Percentiles rank a stretch among this genome's conserved stretches.
phyloP scores from a whole-genome alignment of 495 filamentous ascomycete species.

The Letharia lupina region DNA sequence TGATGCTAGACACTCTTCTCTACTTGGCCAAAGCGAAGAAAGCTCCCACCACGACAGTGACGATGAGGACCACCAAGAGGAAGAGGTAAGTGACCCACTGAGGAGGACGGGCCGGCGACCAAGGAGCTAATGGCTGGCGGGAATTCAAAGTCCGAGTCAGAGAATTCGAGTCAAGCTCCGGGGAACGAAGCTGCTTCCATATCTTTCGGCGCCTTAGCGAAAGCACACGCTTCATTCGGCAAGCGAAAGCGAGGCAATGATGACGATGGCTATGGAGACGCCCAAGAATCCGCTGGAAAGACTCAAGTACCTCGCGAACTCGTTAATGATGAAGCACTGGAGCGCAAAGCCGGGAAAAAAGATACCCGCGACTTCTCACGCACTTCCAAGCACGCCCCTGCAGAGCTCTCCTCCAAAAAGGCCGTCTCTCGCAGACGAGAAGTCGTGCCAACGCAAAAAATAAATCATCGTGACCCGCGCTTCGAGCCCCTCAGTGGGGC shows the following conservation, averaged over 20 bases:
- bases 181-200: constrained; percentile 38
- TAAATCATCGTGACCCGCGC: constrained; percentile 69
- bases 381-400: constrained; percentile 78
- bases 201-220: constrained; percentile 80
- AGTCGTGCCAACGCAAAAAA: constrained; percentile 43
- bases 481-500: constrained; percentile 53
- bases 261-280: not conserved
- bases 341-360: constrained; percentile 35
- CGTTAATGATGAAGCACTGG: constrained; percentile 29
- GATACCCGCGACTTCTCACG: constrained; percentile 41
- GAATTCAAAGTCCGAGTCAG: not conserved
- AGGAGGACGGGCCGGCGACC: not conserved
- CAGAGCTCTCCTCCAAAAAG: constrained; percentile 68
- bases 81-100: constrained; percentile 7
- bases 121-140: not conserved
- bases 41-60: constrained; percentile 17
- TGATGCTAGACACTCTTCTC: not conserved
- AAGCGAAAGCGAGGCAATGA: constrained; percentile 32
- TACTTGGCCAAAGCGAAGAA: not conserved
- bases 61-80: constrained; percentile 27
- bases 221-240: constrained; percentile 66
- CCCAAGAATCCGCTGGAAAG: constrained; percentile 19
- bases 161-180: not conserved
- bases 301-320: constrained; percentile 30
- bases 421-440: constrained; percentile 72